phyloP scores from a whole-genome alignment of 768 basidiomycete genomes.

The Heimioporus sp. region DNA sequence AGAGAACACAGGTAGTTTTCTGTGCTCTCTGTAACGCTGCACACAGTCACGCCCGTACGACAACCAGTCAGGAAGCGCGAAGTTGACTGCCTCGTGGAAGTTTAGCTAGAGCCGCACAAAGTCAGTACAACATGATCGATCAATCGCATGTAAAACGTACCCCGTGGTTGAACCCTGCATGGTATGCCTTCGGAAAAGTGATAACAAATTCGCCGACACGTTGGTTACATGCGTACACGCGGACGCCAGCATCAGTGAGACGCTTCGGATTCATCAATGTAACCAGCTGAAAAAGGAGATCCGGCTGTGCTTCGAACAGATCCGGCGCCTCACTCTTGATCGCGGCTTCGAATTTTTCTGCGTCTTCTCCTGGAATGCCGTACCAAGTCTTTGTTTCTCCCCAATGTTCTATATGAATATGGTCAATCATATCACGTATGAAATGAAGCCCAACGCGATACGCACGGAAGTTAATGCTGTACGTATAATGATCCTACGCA shows the following conservation, averaged over 20 bases:
- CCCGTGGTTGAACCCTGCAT: constrained; percentile 98
- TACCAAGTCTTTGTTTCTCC: constrained; percentile 99
- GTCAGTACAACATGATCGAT: constrained; percentile 23
- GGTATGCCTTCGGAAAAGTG: constrained; percentile 97
- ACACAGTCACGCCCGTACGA: constrained; percentile 85
- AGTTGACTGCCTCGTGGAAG: constrained; percentile 99
- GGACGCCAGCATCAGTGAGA: constrained; percentile 83
- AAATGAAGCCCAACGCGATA: constrained; percentile 15
- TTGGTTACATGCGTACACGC: constrained; percentile 93
- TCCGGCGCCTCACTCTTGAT: constrained; percentile 96
- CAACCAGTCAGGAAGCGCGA: constrained; percentile 95
- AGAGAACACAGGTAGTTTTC: constrained; percentile 95
- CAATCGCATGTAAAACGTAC: constrained; percentile 50
- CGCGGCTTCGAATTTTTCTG: constrained; percentile 94
- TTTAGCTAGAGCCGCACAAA: constrained; percentile 64
- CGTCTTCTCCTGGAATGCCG: constrained; percentile 93
- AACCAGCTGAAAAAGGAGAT: constrained; percentile 94
- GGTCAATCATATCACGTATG: constrained; percentile 25
- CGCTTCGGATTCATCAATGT: constrained; percentile 96
- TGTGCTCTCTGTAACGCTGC: constrained; percentile 83
- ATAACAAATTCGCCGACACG: constrained; percentile 97
- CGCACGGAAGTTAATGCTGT: constrained; percentile 92
- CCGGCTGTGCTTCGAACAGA: constrained; percentile 95
- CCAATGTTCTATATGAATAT: constrained; percentile 78
- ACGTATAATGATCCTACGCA: constrained; percentile 91